Evolutionary conservation across 2,329 filamentous ascomycete genomes (phyloP), one percentile per base, ranked within the genome.

Genomic region (Pseudonectria buxi): DNA sequence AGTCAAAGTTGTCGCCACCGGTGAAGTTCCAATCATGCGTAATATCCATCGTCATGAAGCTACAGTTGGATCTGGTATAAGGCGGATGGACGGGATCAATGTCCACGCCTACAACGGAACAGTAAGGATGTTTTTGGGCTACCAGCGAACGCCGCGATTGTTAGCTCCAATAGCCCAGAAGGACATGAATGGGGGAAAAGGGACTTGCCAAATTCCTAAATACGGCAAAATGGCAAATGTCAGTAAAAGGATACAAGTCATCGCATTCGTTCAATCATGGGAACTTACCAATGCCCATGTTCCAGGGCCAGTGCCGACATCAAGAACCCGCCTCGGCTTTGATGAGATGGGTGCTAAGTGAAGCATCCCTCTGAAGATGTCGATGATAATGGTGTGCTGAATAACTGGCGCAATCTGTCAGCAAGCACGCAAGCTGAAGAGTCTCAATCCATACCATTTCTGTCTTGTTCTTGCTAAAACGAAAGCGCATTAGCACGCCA

Each of bases 391-490:
- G 6, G 32, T 39, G 32, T 50, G 47, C 26, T 50, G 47, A 14
- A 50, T 50, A 4, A 44, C 47, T 50, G 12, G 32, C n/a, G 32
- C 18, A 36, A 28, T 32, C 29, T 34, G 30, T 22, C 48, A 28
- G 44, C 22, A 31, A 24, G 27, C 24, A 14, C 6, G 24, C 11
- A 38, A 15, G 34, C 26, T 31, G 28, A 18, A 14, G 7, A 24
- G 7, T 14, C 25, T 29, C 25, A 18, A 29, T 13, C 16, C 22
- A 26, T 49, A 49, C 46, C 38, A 49, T 49, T 49, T 40, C 46
- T 36, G 37, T 49, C 46, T 49, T 44, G 40, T 37, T 49, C 46
- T 47, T 49, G 36, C 46, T 49, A 36, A 10, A 33, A 27, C 26
- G 2, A 30, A 36, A 35, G 26, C 22, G 36, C 29, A 32, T 48